Evolutionary conservation across 83 land plant genomes (phyloP).

Genomic region (Picea abies): DNA sequence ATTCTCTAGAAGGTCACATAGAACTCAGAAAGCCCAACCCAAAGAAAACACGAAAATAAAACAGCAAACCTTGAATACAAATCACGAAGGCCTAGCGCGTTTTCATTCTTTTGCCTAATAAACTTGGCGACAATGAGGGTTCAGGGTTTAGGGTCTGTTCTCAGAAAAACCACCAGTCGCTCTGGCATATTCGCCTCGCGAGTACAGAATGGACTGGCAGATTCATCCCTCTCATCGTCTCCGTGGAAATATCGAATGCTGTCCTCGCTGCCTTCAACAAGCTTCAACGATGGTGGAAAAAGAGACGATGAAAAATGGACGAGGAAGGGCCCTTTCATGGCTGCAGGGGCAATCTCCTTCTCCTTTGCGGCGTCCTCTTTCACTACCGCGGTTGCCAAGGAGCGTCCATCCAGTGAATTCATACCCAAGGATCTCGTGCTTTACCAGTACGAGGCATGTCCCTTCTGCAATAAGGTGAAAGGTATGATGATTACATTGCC

Average conservation of each 20-base stretch:
- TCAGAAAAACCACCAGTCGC: not conserved
- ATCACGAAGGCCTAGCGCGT: too few species aligned
- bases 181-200: not conserved
- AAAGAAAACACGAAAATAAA: too few species aligned
- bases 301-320: not conserved
- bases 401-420: slow-evolving; percentile 42
- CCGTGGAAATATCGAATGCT: not conserved
- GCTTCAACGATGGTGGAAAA: not conserved
- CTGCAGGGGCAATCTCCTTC: slow-evolving; percentile 62
- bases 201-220: not conserved
- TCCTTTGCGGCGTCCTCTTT: slow-evolving; percentile 60
- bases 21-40: too few species aligned
- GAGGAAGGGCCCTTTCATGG: slow-evolving; percentile 18
- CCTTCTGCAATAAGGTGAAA: slow-evolving; percentile 99
- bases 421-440: slow-evolving; percentile 82
- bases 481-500: slow-evolving; percentile 40
- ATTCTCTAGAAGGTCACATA: too few species aligned
- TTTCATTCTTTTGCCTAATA: too few species aligned
- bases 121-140: not conserved
- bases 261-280: not conserved
- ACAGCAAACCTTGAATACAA: too few species aligned
- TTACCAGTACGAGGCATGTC: slow-evolving; percentile 98
- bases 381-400: slow-evolving; percentile 64
- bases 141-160: slow-evolving; percentile 10
- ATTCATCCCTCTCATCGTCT: not conserved